Percentiles rank a stretch among this genome's conserved stretches.
phyloP scores from a whole-genome alignment of 345 rosid species.

The Erodium maritimum region DNA sequence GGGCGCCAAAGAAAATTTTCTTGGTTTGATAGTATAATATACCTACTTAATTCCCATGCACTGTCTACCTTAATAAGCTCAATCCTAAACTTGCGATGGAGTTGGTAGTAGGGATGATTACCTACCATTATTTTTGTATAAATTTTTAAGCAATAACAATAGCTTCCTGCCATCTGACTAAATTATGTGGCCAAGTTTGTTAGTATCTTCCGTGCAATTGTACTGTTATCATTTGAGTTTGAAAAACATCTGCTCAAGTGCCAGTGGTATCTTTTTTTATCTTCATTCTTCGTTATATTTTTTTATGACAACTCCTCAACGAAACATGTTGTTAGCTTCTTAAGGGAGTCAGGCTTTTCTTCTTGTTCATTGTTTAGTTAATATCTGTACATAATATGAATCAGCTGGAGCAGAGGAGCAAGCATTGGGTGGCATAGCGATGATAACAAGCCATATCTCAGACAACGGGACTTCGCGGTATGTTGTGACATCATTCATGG shows the following conservation, averaged over 20 bases:
- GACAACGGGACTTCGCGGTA: constrained; percentile 73
- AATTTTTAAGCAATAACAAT: neutral
- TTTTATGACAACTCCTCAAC: neutral
- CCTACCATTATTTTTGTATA: too few relatives aligned
- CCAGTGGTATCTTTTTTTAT: neutral
- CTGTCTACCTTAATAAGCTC: too few relatives aligned
- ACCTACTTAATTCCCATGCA: too few relatives aligned
- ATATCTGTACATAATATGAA: neutral
- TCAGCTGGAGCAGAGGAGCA: constrained; percentile 82
- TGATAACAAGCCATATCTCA: constrained; percentile 73
- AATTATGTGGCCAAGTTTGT: neutral
- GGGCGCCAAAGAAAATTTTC: too few relatives aligned
- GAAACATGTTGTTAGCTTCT: neutral
- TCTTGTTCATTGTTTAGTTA: neutral
- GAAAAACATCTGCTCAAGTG: neutral
- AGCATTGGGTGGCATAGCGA: constrained; percentile 98
- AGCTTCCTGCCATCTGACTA: neutral
- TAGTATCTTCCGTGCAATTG: neutral
- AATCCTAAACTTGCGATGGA: neutral
- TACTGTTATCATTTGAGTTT: neutral
- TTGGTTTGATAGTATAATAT: too few relatives aligned
- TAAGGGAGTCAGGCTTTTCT: neutral
- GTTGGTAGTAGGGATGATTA: too few relatives aligned
- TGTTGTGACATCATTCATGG: constrained; percentile 2
- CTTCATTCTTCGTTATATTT: neutral